Evolutionary conservation across 345 rosid genomes (phyloP).

Genomic region (Arabidopsis suecica): DNA sequence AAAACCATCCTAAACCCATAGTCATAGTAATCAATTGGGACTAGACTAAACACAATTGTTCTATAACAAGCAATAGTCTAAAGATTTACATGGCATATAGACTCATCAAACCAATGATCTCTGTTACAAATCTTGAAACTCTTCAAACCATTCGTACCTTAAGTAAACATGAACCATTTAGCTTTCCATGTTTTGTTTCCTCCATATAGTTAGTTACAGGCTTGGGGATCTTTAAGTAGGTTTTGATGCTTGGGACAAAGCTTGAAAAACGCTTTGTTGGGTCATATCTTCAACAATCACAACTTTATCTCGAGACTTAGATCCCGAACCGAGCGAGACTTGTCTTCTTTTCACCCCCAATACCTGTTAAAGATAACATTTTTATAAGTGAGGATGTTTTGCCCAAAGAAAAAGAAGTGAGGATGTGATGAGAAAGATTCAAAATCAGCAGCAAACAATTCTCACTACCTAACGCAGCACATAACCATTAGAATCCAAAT

Average conservation of each 20-base stretch:
- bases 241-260: constrained; percentile 62
- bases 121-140: neutral
- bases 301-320: constrained; percentile 90
- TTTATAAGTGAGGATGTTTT: no score
- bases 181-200: neutral
- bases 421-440: neutral
- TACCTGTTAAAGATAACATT: constrained; percentile 54
- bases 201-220: constrained; percentile 19
- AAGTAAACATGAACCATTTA: constrained; percentile 9
- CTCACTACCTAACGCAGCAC: neutral
- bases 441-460: neutral
- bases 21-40: neutral
- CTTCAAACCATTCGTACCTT: neutral
- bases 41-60: constrained; percentile 18
- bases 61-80: constrained; percentile 13
- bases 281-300: constrained; percentile 78
- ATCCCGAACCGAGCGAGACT: constrained; percentile 78
- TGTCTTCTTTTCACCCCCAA: constrained; percentile 87
- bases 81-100: constrained; percentile 26
- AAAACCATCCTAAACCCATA: constrained; percentile 3
- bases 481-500: neutral
- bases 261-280: constrained; percentile 59
- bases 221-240: constrained; percentile 29
- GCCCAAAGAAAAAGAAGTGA: no score
- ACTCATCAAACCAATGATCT: neutral